A percentile compares a stretch with the other conserved stretches of the same genome.
Conservation (phyloP, 768 basidiomycete species). For the Paxillus rubicundulus region DNA sequence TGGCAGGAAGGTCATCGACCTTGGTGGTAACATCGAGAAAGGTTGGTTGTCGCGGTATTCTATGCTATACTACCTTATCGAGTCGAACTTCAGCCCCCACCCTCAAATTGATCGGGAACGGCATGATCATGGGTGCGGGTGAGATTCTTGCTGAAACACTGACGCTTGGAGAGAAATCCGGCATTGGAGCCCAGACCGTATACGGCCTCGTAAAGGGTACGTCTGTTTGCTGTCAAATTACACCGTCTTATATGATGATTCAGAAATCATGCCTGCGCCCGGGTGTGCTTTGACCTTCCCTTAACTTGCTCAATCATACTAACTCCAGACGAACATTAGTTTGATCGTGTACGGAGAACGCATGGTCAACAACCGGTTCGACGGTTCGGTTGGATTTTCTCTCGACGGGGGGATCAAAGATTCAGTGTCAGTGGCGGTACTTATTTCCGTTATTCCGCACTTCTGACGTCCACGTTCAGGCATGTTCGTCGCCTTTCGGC, state of each 20-base stretch:
- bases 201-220: constrained; percentile 57
- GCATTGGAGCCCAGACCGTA: constrained; percentile 65
- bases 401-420: constrained; percentile 90
- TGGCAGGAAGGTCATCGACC: constrained; percentile 73
- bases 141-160: constrained; percentile 82
- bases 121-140: constrained; percentile 70
- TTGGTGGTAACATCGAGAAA: constrained; percentile 85
- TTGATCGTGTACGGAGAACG: constrained; percentile 58
- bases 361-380: constrained; percentile 73
- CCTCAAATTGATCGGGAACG: constrained; percentile 79
- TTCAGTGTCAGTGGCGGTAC: constrained; percentile 45
- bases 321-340: constrained; percentile 30
- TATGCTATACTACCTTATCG: neutral
- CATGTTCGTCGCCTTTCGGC: constrained; percentile 71
- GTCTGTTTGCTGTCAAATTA: neutral
- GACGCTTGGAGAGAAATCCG: constrained; percentile 82
- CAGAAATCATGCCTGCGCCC: constrained; percentile 71
- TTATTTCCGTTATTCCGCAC: neutral
- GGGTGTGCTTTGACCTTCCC: constrained; percentile 33
- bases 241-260: constrained; percentile 15
- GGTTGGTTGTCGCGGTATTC: constrained; percentile 37
- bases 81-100: constrained; percentile 47
- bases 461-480: constrained; percentile 30
- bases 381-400: constrained; percentile 70
- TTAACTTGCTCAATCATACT: neutral